phyloP scores from a whole-genome alignment of 768 basidiomycete species.

The Suillus americanus region DNA sequence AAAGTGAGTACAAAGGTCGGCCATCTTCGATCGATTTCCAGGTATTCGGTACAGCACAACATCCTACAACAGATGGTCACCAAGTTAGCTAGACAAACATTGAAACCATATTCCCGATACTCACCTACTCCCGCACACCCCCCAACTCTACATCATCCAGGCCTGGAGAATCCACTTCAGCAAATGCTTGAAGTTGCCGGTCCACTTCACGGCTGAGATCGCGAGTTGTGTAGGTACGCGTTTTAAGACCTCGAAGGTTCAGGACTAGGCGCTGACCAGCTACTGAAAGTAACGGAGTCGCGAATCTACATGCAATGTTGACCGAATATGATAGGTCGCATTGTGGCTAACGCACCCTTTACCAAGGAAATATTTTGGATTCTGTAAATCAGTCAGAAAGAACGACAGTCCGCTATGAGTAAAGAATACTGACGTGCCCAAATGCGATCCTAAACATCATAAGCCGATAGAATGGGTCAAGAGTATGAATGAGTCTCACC shows the following conservation, averaged over 20 bases:
- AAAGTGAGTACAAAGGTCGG: background rate
- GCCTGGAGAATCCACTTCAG: background rate
- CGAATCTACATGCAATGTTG: conserved; percentile 10
- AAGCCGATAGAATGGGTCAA: background rate
- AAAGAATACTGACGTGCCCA: conserved; percentile 2
- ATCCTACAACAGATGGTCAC: background rate
- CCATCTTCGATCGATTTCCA: background rate
- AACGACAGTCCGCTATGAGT: background rate
- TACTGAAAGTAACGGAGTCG: conserved; percentile 13
- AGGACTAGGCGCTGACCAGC: conserved; percentile 20
- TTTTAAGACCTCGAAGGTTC: conserved; percentile 14
- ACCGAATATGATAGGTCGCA: background rate
- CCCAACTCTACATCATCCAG: background rate
- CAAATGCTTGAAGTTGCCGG: conserved; percentile 15
- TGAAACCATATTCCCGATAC: background rate
- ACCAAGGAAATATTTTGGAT: conserved; percentile 13
- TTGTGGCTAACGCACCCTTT: conserved; percentile 2
- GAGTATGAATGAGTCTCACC: conserved; percentile 8
- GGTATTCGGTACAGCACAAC: background rate
- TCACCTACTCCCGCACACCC: background rate
- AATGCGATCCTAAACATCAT: conserved; percentile 12
- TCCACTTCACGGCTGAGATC: conserved; percentile 20
- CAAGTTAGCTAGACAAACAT: background rate
- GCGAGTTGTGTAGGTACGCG: background rate
- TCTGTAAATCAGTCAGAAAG: conserved; percentile 5